phyloP scores from a whole-genome alignment of 768 basidiomycete species.

The Pisolithus tinctorius region DNA sequence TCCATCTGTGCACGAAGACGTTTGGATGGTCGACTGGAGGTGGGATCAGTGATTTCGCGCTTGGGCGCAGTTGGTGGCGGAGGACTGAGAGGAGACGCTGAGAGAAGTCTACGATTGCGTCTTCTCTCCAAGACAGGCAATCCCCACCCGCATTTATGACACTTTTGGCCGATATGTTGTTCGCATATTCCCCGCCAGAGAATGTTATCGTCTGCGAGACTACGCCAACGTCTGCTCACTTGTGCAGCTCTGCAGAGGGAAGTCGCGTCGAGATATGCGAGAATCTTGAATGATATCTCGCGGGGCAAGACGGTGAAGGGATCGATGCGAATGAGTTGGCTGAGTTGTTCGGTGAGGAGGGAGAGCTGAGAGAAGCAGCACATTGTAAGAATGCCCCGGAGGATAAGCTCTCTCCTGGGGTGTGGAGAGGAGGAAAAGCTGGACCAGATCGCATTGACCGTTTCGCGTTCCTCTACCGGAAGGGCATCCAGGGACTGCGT shows the following conservation, averaged over 20 bases:
- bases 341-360: constrained; percentile 86
- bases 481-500: constrained; percentile 83
- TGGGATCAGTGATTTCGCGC: constrained; percentile 26
- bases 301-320: constrained; percentile 87
- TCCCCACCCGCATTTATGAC: constrained; percentile 96
- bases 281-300: constrained; percentile 82
- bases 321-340: constrained; percentile 91
- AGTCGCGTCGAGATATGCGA: constrained; percentile 85
- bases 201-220: constrained; percentile 89
- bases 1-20: constrained; percentile 33
- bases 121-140: constrained; percentile 83
- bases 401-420: constrained; percentile 84
- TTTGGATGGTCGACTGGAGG: constrained; percentile 38
- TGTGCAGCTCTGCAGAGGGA: constrained; percentile 93
- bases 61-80: constrained; percentile 27
- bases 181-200: constrained; percentile 96
- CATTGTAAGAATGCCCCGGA: constrained; percentile 96
- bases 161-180: constrained; percentile 97
- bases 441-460: constrained; percentile 91
- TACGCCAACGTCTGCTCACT: constrained; percentile 78
- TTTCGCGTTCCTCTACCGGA: constrained; percentile 76
- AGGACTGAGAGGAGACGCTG: constrained; percentile 32
- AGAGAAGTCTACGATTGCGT: constrained; percentile 38
- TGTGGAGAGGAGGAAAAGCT: constrained; percentile 94
- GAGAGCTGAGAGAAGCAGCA: constrained; percentile 99